Base-by-base conservation (phyloP, 2,329 filamentous ascomycete genomes). In the Pseudocercospora eumusae region DNA sequence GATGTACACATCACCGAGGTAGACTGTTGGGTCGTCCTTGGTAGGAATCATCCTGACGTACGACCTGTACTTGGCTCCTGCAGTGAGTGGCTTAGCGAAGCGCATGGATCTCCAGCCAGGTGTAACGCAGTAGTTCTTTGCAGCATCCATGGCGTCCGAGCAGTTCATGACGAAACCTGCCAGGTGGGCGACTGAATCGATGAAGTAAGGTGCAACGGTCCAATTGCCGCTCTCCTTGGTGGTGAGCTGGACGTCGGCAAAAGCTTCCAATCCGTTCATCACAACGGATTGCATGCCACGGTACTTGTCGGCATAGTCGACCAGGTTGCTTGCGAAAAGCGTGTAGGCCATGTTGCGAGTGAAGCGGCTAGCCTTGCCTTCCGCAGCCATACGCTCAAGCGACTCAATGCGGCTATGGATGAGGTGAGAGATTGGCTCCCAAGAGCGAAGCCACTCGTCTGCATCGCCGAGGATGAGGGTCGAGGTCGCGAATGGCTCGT, bases 231-330 rank as follows among this genome's bases (percentile, higher is more conserved):
- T 60, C 40, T 60, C 52, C 11, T 62, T 45, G 6, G 15, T 60
- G 33, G 33, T 55, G 54, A 64, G 66, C 57, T 27, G 27, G 55
- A 64, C 66, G 27, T 57, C 55, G 15, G 47, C 75, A 70, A 47
- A 69, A 66, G n/a, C 75, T 64, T 72, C 79, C 73, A 52, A 75
- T 73, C 33, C 72, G 71, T 67, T 70, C 78, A 57, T 56, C 3
- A 57, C 50, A 11, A 65, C 63, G 15, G 59, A 57, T 33, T 59
- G 52, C 59, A 66, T 64, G 44, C 59, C 60, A 5, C 56, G 65
- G 33, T 59, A 68, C 15, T 50, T 50, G 23, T 63, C 45, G 45
- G 44, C 47, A 44, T 67, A 68, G 50, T 64, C 65, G 10, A 66
- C 59, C 6, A 62, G 45, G 27, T 59, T 62, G 31, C 61, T 63